phyloP scores from a whole-genome alignment of 179 eudicot species.

The Beta macrorhiza region DNA sequence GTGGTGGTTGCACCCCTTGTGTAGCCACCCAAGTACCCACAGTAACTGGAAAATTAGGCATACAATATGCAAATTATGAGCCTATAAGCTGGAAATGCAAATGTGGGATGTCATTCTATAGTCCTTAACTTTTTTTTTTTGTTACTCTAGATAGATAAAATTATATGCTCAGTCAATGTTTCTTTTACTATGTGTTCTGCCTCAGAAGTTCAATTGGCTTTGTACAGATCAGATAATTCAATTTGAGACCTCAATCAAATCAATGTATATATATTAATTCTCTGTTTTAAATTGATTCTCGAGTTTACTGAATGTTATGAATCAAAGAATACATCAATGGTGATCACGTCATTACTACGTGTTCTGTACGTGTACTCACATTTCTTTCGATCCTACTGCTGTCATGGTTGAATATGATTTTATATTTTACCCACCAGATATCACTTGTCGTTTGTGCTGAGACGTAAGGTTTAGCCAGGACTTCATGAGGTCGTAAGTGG shows the following conservation, averaged over 20 bases:
- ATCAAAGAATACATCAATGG: constrained; percentile 22
- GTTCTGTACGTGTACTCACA: constrained; percentile 7
- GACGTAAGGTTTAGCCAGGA: constrained; percentile 66
- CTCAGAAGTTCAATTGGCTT: constrained; percentile 20
- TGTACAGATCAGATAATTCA: constrained; percentile 33
- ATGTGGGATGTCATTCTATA: constrained; percentile 70
- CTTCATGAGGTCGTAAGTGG: constrained; percentile 87
- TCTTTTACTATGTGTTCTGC: constrained; percentile 12
- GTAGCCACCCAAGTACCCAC: constrained; percentile 76
- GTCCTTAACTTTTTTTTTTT: constrained; percentile 43
- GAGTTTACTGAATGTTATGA: constrained; percentile 10
- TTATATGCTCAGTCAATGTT: not conserved
- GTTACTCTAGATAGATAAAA: not conserved
- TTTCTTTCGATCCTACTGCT: constrained; percentile 1
- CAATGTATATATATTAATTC: constrained; percentile 29
- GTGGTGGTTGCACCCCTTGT: constrained; percentile 73
- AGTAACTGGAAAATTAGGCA: constrained; percentile 34
- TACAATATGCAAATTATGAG: constrained; percentile 74
- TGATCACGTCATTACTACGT: not conserved
- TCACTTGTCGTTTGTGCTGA: constrained; percentile 49
- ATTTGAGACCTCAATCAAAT: constrained; percentile 17
- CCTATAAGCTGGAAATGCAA: constrained; percentile 96
- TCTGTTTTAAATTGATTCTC: constrained; percentile 20
- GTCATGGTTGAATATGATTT: not conserved
- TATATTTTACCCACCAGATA: constrained; percentile 35